Percentiles rank a stretch among this genome's conserved stretches.
These are phyloP conservation scores for Martiniozyma abietophila DNA, from an alignment of 805 yeast species.

Conservation along the genomic window DNA sequence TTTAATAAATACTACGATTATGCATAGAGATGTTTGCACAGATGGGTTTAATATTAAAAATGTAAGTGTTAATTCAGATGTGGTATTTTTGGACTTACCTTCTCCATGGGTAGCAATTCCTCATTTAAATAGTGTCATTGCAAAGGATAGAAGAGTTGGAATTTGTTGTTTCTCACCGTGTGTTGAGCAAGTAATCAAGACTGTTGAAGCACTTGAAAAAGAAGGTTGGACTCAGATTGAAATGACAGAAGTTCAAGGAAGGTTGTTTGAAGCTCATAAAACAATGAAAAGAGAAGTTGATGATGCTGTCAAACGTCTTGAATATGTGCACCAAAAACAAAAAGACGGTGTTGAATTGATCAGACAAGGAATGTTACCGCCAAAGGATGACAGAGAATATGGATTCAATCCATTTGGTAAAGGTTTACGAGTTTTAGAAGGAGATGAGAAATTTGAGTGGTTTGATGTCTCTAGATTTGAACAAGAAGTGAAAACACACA, in stretches of 20 bases:
- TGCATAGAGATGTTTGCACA: constrained; percentile 88
- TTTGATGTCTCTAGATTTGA: constrained; percentile 75
- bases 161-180: constrained; percentile 97
- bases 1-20: constrained; percentile 48
- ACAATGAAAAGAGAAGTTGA: constrained; percentile 75
- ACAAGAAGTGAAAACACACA: constrained; percentile 82
- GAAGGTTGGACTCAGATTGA: constrained; percentile 82
- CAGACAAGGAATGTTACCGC: constrained; percentile 11
- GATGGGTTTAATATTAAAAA: constrained; percentile 61
- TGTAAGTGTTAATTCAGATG: constrained; percentile 49
- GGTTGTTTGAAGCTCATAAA: constrained; percentile 78
- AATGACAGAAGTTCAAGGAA: constrained; percentile 84
- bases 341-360: constrained; percentile 50
- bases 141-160: constrained; percentile 44
- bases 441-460: constrained; percentile 79
- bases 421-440: constrained; percentile 78
- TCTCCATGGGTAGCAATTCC: constrained; percentile 96
- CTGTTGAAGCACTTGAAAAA: constrained; percentile 63
- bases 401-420: constrained; percentile 91
- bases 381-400: constrained; percentile 24
- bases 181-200: constrained; percentile 89
- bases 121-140: constrained; percentile 50
- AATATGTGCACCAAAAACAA: constrained; percentile 70
- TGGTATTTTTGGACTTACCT: constrained; percentile 85
- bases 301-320: constrained; percentile 71